These are phyloP conservation scores for Aaosphaeria pasadenensis DNA, from an alignment of 2,329 filamentous ascomycete species.

Conservation along the genomic window DNA sequence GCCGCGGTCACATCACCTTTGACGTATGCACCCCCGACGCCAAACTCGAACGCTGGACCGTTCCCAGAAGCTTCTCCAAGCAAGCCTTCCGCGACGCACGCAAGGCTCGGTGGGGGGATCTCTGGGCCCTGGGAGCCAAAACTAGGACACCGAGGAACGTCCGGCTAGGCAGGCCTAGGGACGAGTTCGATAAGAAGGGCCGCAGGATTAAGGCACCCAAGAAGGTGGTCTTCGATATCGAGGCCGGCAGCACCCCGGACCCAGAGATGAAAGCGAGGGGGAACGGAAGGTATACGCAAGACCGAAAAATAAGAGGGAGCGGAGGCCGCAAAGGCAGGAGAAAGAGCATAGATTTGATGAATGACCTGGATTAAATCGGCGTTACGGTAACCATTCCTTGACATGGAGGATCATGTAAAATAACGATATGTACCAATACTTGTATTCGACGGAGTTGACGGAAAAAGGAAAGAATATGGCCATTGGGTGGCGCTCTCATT, in stretches of 20 bases:
- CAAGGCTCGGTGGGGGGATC: conserved; percentile 86
- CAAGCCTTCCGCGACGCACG: conserved; percentile 89
- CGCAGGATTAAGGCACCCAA: conserved; percentile 30
- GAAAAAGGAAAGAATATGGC: too few species aligned
- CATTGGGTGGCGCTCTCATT: too few species aligned
- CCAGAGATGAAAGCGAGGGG: conserved; percentile 27
- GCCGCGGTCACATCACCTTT: conserved; percentile 80
- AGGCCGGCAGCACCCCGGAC: conserved; percentile 18
- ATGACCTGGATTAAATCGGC: conserved; percentile 8
- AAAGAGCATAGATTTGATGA: conserved; percentile 16
- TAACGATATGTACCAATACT: too few species aligned
- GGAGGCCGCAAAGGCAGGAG: conserved; percentile 39
- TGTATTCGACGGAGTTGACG: too few species aligned
- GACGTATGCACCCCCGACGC: conserved; percentile 88
- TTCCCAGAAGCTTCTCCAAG: conserved; percentile 76
- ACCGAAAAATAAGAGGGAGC: conserved; percentile 37
- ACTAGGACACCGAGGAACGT: conserved; percentile 65
- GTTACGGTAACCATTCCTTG: neutral
- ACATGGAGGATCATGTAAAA: too few species aligned
- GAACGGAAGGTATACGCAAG: conserved; percentile 25
- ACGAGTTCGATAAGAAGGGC: conserved; percentile 40
- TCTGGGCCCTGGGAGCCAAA: conserved; percentile 95
- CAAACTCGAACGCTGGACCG: conserved; percentile 87
- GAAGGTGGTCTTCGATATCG: conserved; percentile 28
- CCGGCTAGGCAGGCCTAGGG: conserved; percentile 53